Evolutionary conservation across 148 eudicot genomes (phyloP).

Genomic region (Selenicereus undatus): DNA sequence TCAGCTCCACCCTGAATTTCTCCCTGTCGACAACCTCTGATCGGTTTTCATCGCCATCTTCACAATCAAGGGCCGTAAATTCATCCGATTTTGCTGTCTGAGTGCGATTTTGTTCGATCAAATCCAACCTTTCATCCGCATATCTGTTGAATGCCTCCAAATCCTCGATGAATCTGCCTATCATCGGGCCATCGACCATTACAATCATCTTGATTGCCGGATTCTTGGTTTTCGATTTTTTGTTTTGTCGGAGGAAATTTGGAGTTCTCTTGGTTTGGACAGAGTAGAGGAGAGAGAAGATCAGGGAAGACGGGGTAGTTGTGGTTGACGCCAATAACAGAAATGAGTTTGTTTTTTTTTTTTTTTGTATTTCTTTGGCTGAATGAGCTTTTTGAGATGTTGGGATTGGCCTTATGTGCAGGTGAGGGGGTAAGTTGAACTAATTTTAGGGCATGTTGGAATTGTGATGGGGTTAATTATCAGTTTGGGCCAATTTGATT

Average conservation of each 20-base stretch:
- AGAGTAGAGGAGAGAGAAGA: background rate
- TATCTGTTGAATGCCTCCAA: background rate
- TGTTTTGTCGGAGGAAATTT: background rate
- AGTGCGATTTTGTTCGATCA: background rate
- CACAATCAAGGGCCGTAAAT: background rate
- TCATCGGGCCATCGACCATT: conserved; percentile 5
- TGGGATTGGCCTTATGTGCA: background rate
- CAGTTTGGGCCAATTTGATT: background rate
- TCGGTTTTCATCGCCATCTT: background rate
- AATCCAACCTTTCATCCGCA: background rate
- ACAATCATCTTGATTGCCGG: background rate
- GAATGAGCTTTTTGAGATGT: background rate
- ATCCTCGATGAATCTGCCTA: conserved; percentile 8
- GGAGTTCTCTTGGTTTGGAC: background rate
- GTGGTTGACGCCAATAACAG: background rate
- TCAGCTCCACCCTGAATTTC: conserved; percentile 4
- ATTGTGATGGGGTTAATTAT: background rate
- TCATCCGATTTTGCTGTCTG: background rate
- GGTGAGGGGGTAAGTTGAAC: background rate
- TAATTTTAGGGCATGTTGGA: background rate
- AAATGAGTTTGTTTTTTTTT: background rate
- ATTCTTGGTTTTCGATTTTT: background rate
- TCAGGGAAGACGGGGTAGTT: background rate
- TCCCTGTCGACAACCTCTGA: background rate
- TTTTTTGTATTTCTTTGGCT: background rate